Evolutionary conservation across 768 basidiomycete species (phyloP).

Genomic region (Mrakia frigida): DNA sequence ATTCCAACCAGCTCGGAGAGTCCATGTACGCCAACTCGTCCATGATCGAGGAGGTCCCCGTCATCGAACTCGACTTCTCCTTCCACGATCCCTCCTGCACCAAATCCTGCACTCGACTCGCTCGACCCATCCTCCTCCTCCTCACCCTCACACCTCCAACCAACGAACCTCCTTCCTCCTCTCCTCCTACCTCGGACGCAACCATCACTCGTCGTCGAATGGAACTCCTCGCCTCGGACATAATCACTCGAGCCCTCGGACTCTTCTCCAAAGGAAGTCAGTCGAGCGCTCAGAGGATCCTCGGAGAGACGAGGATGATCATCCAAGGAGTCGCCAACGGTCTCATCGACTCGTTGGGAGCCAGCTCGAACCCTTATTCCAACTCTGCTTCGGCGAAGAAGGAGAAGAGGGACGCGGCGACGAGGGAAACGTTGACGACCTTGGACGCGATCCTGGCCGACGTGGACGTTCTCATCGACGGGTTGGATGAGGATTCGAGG

Average conservation of each 20-base stretch:
- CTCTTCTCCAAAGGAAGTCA: conserved; percentile 87
- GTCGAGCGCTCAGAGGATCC: conserved; percentile 80
- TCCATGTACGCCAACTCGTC: conserved; percentile 73
- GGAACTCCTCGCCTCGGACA: conserved; percentile 94
- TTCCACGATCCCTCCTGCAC: conserved; percentile 85
- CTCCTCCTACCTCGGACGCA: conserved; percentile 48
- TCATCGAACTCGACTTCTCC: conserved; percentile 89
- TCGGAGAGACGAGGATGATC: conserved; percentile 86
- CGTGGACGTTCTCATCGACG: conserved; percentile 77
- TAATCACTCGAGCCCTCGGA: conserved; percentile 91
- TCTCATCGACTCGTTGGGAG: conserved; percentile 65
- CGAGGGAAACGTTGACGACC: conserved; percentile 66
- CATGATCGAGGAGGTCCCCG: conserved; percentile 96
- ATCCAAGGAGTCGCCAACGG: conserved; percentile 83
- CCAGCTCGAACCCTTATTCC: conserved; percentile 34
- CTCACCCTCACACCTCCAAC: conserved; percentile 72
- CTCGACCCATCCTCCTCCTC: conserved; percentile 89
- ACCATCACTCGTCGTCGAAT: conserved; percentile 82
- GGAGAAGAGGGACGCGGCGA: conserved; percentile 72
- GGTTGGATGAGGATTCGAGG: conserved; percentile 74
- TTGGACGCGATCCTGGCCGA: conserved; percentile 82
- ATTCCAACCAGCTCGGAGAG: conserved; percentile 18
- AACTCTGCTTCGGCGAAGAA: conserved; percentile 48
- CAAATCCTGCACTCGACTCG: conserved; percentile 79
- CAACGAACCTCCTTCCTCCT: conserved; percentile 35